Conservation (phyloP, 306 rosid genomes). For the Potentilla sterilis region DNA sequence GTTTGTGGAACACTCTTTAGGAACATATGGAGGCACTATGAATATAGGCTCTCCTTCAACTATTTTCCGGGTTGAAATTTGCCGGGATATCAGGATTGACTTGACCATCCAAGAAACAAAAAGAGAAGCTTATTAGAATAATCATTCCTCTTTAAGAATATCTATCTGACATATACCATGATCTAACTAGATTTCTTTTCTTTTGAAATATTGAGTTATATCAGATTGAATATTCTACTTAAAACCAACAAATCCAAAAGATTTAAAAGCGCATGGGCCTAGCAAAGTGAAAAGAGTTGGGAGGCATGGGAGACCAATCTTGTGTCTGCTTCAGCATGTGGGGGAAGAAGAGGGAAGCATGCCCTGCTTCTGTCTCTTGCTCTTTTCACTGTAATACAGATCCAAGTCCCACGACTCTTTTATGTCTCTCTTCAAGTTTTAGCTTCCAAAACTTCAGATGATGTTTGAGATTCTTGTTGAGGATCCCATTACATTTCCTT, state of each 20-base stretch:
- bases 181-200: not conserved
- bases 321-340: slow-evolving; percentile 46
- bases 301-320: slow-evolving; percentile 40
- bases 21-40: not conserved
- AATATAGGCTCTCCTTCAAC: not conserved
- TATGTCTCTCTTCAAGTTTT: slow-evolving; percentile 4
- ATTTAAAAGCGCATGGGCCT: slow-evolving; percentile 3
- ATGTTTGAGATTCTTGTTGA: not conserved
- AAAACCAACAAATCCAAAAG: slow-evolving; percentile 24
- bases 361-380: slow-evolving; percentile 47
- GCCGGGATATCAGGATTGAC: slow-evolving; percentile 16
- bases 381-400: slow-evolving; percentile 32
- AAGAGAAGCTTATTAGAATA: slow-evolving; percentile 4
- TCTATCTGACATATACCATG: not conserved
- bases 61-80: slow-evolving; percentile 2
- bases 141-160: slow-evolving; percentile 8
- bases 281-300: slow-evolving; percentile 15
- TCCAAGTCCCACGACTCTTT: slow-evolving; percentile 16
- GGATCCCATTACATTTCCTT: not conserved
- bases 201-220: not conserved
- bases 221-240: slow-evolving; percentile 18
- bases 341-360: slow-evolving; percentile 39
- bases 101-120: slow-evolving; percentile 21
- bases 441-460: not conserved
- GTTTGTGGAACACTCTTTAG: not conserved